A percentile compares a stretch with the other conserved stretches of the same genome.
phyloP scores from a whole-genome alignment of 1,139 yeast genomes.

The Suhomyces terraborum region DNA sequence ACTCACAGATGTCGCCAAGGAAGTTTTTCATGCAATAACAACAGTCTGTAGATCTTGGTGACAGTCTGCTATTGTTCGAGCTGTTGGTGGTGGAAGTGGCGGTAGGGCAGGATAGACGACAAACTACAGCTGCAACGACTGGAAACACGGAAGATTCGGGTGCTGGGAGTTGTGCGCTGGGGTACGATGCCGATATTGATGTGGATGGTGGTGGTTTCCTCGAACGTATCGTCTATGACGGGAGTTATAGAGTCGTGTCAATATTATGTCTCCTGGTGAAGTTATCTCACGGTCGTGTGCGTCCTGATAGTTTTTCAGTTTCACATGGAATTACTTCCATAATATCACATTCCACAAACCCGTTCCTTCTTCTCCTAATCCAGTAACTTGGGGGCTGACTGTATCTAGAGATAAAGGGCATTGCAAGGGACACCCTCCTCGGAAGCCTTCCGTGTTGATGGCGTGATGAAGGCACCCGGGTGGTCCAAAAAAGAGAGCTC shows the following conservation, averaged over 20 bases:
- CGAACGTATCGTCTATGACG: background rate
- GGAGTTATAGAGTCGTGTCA: background rate
- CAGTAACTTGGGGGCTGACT: background rate
- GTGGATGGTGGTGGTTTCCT: background rate
- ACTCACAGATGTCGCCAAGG: background rate
- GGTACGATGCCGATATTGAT: background rate
- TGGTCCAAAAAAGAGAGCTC: constrained; percentile 53
- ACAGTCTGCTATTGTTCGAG: background rate
- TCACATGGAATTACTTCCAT: background rate
- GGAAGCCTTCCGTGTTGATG: no score
- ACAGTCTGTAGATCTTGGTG: background rate
- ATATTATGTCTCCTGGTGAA: background rate
- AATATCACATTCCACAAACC: background rate
- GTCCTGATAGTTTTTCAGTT: background rate
- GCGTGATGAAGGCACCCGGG: no score
- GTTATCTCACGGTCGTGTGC: background rate
- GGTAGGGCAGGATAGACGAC: background rate
- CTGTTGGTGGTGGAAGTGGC: no score
- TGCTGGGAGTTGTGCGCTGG: background rate
- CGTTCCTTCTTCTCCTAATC: background rate
- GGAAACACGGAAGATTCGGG: background rate
- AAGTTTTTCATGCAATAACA: background rate
- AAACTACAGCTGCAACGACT: background rate
- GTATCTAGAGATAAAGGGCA: background rate
- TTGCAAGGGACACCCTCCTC: no score